These are phyloP conservation scores for Wickerhamomyces xylosicus DNA, from an alignment of 805 yeast species.

Conservation along the genomic window DNA sequence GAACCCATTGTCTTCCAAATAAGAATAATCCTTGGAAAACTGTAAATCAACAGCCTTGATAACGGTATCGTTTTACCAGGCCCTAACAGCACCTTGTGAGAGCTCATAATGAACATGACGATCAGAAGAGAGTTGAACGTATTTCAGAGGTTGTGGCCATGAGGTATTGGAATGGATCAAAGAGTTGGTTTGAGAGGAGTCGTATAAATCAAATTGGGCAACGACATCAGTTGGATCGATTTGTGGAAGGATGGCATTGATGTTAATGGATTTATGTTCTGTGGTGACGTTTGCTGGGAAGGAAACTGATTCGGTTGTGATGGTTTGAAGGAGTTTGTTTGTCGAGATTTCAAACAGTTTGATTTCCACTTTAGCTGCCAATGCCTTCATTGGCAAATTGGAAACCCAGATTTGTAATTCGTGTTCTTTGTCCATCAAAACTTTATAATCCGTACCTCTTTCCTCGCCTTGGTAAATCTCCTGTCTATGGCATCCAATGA, in stretches of 20 bases:
- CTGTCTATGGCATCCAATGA: slow-evolving; percentile 9
- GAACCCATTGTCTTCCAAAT: slow-evolving; percentile 34
- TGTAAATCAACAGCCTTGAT: slow-evolving; percentile 34
- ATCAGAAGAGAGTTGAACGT: slow-evolving; percentile 18
- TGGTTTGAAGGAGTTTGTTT: slow-evolving; percentile 1
- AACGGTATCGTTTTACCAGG: slow-evolving; percentile 24
- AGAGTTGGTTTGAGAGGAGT: not conserved
- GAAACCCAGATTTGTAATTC: slow-evolving; percentile 8
- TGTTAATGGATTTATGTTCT: not conserved
- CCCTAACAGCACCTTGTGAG: slow-evolving; percentile 17
- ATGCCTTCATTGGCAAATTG: slow-evolving; percentile 2
- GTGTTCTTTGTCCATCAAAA: slow-evolving; percentile 3
- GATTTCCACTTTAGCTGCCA: slow-evolving; percentile 1
- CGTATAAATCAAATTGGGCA: slow-evolving; percentile 10
- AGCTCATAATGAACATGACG: slow-evolving; percentile 17
- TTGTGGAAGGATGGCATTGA: not conserved
- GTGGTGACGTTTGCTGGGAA: not conserved
- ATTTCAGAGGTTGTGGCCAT: slow-evolving; percentile 34
- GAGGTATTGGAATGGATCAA: not conserved
- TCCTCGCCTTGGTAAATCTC: slow-evolving; percentile 6
- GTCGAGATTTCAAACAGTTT: slow-evolving; percentile 3
- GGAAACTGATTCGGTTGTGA: not conserved
- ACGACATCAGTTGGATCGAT: slow-evolving; percentile 4
- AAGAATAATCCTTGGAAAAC: slow-evolving; percentile 14
- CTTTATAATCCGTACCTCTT: slow-evolving; percentile 5